Evolutionary conservation across 495 filamentous ascomycete species (phyloP).

Genomic region (Schizothecium vesticola): DNA sequence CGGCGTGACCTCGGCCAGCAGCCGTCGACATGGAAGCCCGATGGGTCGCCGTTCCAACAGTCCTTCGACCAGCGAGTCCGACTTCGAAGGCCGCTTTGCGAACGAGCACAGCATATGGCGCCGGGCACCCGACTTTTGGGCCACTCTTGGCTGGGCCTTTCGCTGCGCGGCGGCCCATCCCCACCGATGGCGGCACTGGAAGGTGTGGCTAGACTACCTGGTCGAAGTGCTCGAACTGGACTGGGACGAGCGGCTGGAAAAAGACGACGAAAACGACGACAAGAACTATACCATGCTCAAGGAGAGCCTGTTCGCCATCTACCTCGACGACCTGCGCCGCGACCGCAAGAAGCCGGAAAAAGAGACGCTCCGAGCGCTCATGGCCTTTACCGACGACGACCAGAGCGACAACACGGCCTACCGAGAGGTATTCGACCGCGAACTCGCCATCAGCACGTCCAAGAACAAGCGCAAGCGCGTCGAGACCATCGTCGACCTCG

Average conservation of each 20-base stretch:
- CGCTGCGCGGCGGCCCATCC: conserved; percentile 72
- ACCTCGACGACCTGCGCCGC: conserved; percentile 29
- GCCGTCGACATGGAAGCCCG: not conserved
- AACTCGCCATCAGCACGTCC: conserved; percentile 33
- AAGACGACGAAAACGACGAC: conserved; percentile 20
- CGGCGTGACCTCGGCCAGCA: conserved; percentile 6
- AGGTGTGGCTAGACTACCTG: conserved; percentile 74
- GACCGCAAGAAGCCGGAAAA: conserved; percentile 28
- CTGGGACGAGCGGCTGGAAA: conserved; percentile 52
- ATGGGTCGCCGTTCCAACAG: conserved; percentile 10
- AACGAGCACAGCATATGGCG: conserved; percentile 64
- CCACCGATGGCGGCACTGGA: conserved; percentile 78
- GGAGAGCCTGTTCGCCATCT: conserved; percentile 25
- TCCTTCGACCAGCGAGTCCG: conserved; percentile 22
- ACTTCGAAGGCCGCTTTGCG: conserved; percentile 51
- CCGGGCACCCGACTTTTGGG: conserved; percentile 80
- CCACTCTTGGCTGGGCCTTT: conserved; percentile 85
- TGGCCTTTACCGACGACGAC: conserved; percentile 37
- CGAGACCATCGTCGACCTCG: conserved; percentile 37
- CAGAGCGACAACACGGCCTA: conserved; percentile 34
- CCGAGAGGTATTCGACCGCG: conserved; percentile 46
- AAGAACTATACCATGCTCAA: conserved; percentile 19
- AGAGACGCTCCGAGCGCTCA: conserved; percentile 38
- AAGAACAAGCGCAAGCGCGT: conserved; percentile 46
- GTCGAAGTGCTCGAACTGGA: conserved; percentile 72